Conservation (phyloP, 192 early-diverging fungal genomes). For the Backusella australiensis region DNA sequence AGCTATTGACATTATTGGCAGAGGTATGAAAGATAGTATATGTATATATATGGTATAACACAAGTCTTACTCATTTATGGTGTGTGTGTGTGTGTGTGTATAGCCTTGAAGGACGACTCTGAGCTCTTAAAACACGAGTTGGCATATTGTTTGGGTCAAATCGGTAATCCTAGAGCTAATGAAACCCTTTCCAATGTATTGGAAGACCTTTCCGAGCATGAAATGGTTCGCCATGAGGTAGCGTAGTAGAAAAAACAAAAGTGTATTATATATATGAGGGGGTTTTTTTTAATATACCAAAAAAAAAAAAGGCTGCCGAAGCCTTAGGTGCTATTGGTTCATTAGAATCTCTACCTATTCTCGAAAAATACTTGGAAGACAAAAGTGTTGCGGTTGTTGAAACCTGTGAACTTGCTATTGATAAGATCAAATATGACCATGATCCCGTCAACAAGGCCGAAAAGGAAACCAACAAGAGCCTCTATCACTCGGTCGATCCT, state of each 20-base stretch:
- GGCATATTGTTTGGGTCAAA: slow-evolving; percentile 96
- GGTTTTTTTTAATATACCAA: background rate
- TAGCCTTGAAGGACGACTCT: slow-evolving; percentile 77
- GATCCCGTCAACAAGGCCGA: slow-evolving; percentile 47
- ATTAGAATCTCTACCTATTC: slow-evolving; percentile 57
- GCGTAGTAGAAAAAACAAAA: background rate
- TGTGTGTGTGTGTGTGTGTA: background rate
- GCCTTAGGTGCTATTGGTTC: slow-evolving; percentile 92
- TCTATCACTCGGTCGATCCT: slow-evolving; percentile 87
- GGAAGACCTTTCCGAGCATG: slow-evolving; percentile 65
- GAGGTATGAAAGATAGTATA: slow-evolving; percentile 45
- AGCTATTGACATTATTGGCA: slow-evolving; percentile 80
- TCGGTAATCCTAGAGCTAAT: slow-evolving; percentile 80
- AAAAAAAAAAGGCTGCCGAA: slow-evolving; percentile 73
- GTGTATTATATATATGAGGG: too few relatives aligned
- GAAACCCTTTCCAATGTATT: slow-evolving; percentile 66
- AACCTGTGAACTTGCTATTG: slow-evolving; percentile 90
- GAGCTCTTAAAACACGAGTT: slow-evolving; percentile 94
- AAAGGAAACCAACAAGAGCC: slow-evolving; percentile 37
- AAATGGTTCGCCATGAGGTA: slow-evolving; percentile 96
- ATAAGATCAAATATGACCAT: slow-evolving; percentile 80
- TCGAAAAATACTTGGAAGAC: slow-evolving; percentile 79
- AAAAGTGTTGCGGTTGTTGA: slow-evolving; percentile 70
- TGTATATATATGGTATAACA: background rate
- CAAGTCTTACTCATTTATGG: background rate